A percentile compares a stretch with the other conserved stretches of the same genome.
phyloP scores from a whole-genome alignment of 1,284 basidiomycete species.

The Gastroboletus turbinatus region DNA sequence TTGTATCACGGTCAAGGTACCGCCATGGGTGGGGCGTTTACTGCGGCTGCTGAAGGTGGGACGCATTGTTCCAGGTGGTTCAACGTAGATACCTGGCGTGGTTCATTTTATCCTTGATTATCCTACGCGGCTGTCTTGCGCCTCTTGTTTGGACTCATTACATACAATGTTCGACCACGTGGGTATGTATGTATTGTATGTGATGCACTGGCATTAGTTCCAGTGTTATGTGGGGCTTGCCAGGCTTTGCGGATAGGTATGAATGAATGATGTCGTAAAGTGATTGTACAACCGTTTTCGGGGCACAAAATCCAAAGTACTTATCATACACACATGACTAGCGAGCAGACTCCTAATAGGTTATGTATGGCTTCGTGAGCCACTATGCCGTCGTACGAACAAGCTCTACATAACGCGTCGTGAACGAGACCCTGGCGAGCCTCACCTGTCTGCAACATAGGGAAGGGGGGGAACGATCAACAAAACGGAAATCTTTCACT shows the following conservation, averaged over 20 bases:
- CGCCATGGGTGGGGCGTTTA: background rate
- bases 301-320: too few species aligned
- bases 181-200: too few species aligned
- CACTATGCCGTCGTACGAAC: slow-evolving; percentile 5
- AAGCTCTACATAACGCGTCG: slow-evolving; percentile 27
- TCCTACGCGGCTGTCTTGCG: background rate
- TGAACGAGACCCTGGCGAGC: slow-evolving; percentile 17
- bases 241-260: too few species aligned
- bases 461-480: background rate
- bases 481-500: background rate
- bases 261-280: too few species aligned
- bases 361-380: background rate
- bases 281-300: too few species aligned
- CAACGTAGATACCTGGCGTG: background rate
- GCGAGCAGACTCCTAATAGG: background rate
- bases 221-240: too few species aligned
- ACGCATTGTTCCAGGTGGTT: background rate
- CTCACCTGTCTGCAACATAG: slow-evolving; percentile 11
- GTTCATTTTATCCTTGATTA: background rate
- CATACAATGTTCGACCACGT: too few species aligned
- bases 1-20: background rate
- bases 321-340: background rate
- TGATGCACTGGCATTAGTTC: too few species aligned
- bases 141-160: too few species aligned
- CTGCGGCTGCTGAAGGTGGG: background rate